Evolutionary conservation across 1,139 yeast genomes (phyloP).

Genomic region (Blastobotrys arbuscula): DNA sequence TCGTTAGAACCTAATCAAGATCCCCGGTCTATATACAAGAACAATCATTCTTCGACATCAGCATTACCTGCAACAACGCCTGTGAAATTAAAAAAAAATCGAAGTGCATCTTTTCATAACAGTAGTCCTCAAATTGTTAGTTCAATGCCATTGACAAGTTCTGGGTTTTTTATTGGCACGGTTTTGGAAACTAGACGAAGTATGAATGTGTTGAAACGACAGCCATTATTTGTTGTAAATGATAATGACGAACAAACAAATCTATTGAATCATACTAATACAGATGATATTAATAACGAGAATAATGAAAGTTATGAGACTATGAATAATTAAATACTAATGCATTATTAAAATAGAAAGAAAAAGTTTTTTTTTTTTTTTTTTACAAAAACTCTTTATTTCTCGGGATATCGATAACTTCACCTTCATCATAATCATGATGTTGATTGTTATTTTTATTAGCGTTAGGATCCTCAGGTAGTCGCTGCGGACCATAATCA

Average conservation of each 20-base stretch:
- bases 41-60: background rate
- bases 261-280: background rate
- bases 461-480: constrained; percentile 6
- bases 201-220: constrained; percentile 2
- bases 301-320: background rate
- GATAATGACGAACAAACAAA: background rate
- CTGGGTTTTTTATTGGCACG: constrained; percentile 12
- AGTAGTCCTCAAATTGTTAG: background rate
- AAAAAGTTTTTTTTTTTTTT: too few relatives aligned
- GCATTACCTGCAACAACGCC: background rate
- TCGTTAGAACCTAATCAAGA: background rate
- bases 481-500: constrained; percentile 4
- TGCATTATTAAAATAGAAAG: background rate
- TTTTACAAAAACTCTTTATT: background rate
- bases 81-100: background rate
- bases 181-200: constrained; percentile 10
- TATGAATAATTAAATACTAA: background rate
- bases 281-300: background rate
- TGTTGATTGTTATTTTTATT: background rate
- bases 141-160: constrained; percentile 11
- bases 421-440: constrained; percentile 4
- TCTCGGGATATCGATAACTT: constrained; percentile 1
- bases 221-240: background rate
- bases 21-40: background rate
- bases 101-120: background rate